Conservation (phyloP, 2,329 filamentous ascomycete genomes). For the Eutypa lata region DNA sequence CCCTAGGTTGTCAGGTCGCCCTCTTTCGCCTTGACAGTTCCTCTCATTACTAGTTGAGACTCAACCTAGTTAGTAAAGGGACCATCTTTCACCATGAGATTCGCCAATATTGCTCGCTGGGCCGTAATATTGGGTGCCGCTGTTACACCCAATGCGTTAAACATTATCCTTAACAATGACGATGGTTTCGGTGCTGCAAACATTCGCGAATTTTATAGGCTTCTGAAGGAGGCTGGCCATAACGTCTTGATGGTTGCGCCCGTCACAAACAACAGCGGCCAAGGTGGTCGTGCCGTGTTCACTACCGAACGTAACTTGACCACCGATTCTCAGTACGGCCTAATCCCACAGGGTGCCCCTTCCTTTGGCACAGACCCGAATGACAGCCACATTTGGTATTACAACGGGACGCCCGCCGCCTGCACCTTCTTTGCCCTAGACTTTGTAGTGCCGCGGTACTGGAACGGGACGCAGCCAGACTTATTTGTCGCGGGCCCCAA, state of each 20-base stretch:
- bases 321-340: conserved; percentile 38
- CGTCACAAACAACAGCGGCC: conserved; percentile 41
- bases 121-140: neutral
- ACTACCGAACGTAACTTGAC: conserved; percentile 39
- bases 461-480: conserved; percentile 47
- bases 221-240: conserved; percentile 55
- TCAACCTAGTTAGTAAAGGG: neutral
- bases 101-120: neutral
- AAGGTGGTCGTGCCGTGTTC: conserved; percentile 42
- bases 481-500: conserved; percentile 55
- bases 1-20: neutral
- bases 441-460: conserved; percentile 49
- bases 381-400: conserved; percentile 57
- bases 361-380: conserved; percentile 48
- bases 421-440: conserved; percentile 55
- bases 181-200: conserved; percentile 41
- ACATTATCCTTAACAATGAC: conserved; percentile 25
- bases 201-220: conserved; percentile 36
- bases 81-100: neutral
- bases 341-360: conserved; percentile 43
- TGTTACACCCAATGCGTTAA: neutral
- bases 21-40: neutral
- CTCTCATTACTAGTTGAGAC: no score
- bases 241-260: conserved; percentile 48
- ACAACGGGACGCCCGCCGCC: conserved; percentile 55